Evolutionary conservation across 2,329 filamentous ascomycete species (phyloP).

Genomic region (Exophiala spinifera): DNA sequence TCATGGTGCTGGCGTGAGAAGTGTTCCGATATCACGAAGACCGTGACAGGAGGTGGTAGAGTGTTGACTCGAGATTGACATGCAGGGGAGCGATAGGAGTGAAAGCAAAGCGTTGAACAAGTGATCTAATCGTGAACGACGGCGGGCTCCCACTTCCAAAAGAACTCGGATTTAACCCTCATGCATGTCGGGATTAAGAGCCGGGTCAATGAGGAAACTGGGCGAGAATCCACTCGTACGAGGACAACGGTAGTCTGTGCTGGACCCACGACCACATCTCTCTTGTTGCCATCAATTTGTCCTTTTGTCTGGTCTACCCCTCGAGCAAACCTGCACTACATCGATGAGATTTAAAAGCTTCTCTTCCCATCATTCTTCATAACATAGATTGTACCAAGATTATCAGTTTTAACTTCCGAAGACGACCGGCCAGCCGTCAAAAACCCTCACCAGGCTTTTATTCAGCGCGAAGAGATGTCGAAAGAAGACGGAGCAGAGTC

Average conservation of each 20-base stretch:
- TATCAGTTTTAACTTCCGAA: no score
- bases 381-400: no score
- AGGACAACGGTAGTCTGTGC: no score
- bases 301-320: no score
- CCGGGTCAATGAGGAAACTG: not conserved
- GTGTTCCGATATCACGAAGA: not conserved
- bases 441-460: no score
- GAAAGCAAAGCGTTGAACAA: not conserved
- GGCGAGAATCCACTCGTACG: not conserved
- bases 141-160: not conserved
- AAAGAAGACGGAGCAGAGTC: slow-evolving; percentile 23
- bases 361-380: no score
- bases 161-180: not conserved
- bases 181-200: slow-evolving; percentile 3
- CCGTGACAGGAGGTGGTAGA: not conserved
- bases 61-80: not conserved
- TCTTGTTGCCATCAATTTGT: no score
- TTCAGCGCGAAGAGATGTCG: slow-evolving; percentile 18
- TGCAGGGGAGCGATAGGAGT: not conserved
- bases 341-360: no score
- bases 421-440: no score
- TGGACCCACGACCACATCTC: no score
- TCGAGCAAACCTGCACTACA: no score
- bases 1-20: slow-evolving; percentile 9
- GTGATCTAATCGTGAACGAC: not conserved